These are phyloP conservation scores for Ogataea methylovora DNA, from an alignment of 805 yeast species.

Conservation along the genomic window DNA sequence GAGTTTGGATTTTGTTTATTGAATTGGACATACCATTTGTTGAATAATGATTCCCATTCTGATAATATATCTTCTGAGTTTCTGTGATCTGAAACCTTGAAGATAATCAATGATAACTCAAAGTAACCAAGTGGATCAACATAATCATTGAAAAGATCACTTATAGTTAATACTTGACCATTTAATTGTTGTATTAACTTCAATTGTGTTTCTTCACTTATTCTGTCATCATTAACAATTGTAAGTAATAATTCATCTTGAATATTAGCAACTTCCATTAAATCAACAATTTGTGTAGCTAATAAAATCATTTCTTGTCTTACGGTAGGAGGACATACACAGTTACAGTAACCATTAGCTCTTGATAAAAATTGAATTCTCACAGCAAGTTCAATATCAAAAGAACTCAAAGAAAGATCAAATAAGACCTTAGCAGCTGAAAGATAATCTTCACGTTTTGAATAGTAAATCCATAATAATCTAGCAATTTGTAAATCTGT, in stretches of 20 bases:
- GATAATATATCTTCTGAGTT: constrained; percentile 74
- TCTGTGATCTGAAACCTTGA: constrained; percentile 79
- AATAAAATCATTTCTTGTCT: constrained; percentile 72
- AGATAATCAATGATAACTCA: constrained; percentile 70
- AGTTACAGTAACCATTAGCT: constrained; percentile 88
- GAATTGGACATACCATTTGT: constrained; percentile 34
- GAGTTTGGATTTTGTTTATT: constrained; percentile 2
- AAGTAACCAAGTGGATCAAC: constrained; percentile 85
- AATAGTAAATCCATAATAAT: constrained; percentile 81
- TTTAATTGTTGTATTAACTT: constrained; percentile 50
- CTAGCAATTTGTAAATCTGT: constrained; percentile 70
- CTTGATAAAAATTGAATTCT: constrained; percentile 85
- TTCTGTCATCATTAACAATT: constrained; percentile 44
- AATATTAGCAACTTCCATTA: constrained; percentile 77
- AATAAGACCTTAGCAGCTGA: constrained; percentile 81
- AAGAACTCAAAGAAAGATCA: constrained; percentile 65
- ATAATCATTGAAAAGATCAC: constrained; percentile 76
- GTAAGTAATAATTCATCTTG: constrained; percentile 59
- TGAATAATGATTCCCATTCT: constrained; percentile 73
- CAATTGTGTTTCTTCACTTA: constrained; percentile 39
- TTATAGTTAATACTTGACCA: constrained; percentile 58
- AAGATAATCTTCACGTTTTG: constrained; percentile 69
- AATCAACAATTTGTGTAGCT: constrained; percentile 63
- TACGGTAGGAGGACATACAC: constrained; percentile 68
- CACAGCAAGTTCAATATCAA: constrained; percentile 56